Percentiles rank a stretch among this genome's conserved stretches.
phyloP scores from a whole-genome alignment of 345 rosid genomes.

The Brassica incana region DNA sequence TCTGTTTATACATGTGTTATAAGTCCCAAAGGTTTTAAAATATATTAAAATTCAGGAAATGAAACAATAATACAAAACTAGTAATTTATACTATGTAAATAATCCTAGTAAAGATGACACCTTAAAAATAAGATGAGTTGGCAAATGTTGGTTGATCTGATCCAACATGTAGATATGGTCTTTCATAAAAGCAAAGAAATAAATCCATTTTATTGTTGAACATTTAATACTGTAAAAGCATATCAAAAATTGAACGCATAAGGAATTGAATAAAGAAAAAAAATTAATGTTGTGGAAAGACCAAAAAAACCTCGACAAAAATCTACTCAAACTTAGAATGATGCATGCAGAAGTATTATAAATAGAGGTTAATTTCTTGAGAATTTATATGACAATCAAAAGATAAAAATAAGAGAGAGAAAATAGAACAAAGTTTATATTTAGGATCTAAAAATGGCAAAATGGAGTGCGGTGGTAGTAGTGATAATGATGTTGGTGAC shows the following conservation, averaged over 20 bases:
- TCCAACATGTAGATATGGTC: background rate
- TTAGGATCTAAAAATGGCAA: slow-evolving; percentile 14
- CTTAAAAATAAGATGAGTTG: too few relatives aligned
- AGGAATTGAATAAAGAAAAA: background rate
- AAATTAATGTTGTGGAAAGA: background rate
- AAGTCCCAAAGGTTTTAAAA: background rate
- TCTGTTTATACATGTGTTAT: background rate
- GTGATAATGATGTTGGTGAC: slow-evolving; percentile 14
- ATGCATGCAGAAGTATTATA: slow-evolving; percentile 10
- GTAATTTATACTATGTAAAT: too few relatives aligned
- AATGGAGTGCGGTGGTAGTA: slow-evolving; percentile 11
- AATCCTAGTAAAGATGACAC: too few relatives aligned
- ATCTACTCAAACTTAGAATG: background rate
- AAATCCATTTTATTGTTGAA: background rate
- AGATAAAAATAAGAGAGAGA: background rate
- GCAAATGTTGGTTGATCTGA: background rate
- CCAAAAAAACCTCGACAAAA: background rate
- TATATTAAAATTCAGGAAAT: too few relatives aligned
- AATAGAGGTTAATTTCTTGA: slow-evolving; percentile 10
- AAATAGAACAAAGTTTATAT: background rate
- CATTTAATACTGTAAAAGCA: background rate
- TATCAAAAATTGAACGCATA: background rate
- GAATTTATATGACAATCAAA: background rate
- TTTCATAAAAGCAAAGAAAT: background rate
- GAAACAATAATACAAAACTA: too few relatives aligned